Base-by-base conservation (phyloP, 1,284 basidiomycete species). In the Boletus mariae region DNA sequence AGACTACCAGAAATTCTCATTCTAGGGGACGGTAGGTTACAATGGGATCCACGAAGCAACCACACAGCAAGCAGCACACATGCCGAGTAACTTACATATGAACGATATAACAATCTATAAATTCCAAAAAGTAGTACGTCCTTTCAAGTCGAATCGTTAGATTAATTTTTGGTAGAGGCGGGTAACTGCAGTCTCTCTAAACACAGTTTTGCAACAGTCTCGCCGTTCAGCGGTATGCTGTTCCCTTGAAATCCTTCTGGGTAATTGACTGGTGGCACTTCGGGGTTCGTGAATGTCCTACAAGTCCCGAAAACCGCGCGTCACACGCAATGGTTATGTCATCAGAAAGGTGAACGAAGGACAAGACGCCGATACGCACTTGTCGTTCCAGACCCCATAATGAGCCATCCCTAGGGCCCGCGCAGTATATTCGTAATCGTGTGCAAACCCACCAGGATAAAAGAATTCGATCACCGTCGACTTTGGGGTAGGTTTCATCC, bases 401-500 rank as follows among this genome's bases (percentile, higher is more conserved):
- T 95, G 89, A 0, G 76, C 78, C 79, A 94, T 92, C 8, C 90
- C 90, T 3, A 95, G 73, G 0, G 89, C 85, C 23, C 87, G 80
- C 0, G 91, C 78, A 1, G 88, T 90, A 57, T 81, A 90, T 67
- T 92, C 88, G 61, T 94, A 95, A 69, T 94, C 92, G 60, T 83
- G 81, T 9, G 92, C 89, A 67, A 93, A 94, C 3, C 92, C 92
- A 28, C 79, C 78, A 3, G 92, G 90, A 69, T 75, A 92, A 72
- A 94, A 93, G 70, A 94, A 92, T 65, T 95, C 92, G 71, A 94
- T 92, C 45, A 93, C 88, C 0, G 89, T 91, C 17, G 86, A 78
- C 15, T 83, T 75, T 10, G 81, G 81, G 1, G 79, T 80, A 1
- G 89, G 88, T 28, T 85, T 83, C 90, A 94, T 92, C 91, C 90